Evolutionary conservation across 2,329 filamentous ascomycete species (phyloP), one percentile per base, ranked within the genome.

Genomic region (Sporothrix euskadiensis): DNA sequence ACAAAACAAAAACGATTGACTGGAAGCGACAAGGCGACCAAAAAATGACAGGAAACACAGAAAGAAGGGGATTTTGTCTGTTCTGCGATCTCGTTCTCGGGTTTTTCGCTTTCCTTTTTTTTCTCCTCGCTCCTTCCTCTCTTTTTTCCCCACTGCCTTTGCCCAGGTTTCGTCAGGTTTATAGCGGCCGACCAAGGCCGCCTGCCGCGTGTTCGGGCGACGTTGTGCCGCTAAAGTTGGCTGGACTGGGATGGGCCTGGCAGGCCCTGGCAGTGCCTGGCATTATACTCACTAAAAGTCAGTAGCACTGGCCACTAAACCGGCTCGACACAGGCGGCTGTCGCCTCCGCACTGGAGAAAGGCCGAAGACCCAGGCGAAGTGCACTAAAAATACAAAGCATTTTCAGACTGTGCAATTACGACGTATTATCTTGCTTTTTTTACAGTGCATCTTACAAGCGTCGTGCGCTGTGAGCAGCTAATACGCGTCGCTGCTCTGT

Each of bases 121-220:
- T 44, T 44, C 30, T 47, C 39, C 14, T 19, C 14, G 12, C 19
- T 56, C 22, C 22, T 68, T 26, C 35, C 19, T 61, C 22, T 30
- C 54, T 63, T 7, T 22, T 61, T 19, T 61, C 35, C 12, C n/a
- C 14, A 10, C 14, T 66, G 61, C 26, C 47, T 52, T 32, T 68
- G 30, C 8, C 41, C 10, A 26, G 41, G 44, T 68, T 52, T 66
- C 63, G 63, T 66, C 63, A 66, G 63, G 63, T 49, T 66, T 66
- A 49, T 44, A 32, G 63, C 63, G 41, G 41, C 22, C 22, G 41
- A 32, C n/a, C 19, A 30, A 35, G 65, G 65, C 65, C 65, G 65
- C 65, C 44, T 68, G 65, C 65, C 65, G 65, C 65, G 65, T 68
- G 65, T 68, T 49, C 44, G 65, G 65, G 44, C 65, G 65, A 52